A percentile compares a stretch with the other conserved stretches of the same genome.
Evolutionary conservation across 129 eudicot genomes (phyloP).

Genomic region (Centaurea solstitialis): DNA sequence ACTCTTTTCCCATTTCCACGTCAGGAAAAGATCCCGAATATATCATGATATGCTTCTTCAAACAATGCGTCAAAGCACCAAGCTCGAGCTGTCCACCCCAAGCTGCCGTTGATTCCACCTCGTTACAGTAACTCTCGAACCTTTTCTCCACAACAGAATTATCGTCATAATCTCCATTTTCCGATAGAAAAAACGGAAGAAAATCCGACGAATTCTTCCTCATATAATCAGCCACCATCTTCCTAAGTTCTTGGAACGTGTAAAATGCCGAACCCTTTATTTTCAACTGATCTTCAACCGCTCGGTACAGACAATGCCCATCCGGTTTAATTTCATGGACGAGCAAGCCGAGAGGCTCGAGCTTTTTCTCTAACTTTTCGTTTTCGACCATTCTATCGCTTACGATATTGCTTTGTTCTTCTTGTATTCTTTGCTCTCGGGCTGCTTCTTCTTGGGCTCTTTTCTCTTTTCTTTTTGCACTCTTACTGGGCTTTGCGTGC

Average conservation of each 20-base stretch:
- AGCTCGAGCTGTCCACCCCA: constrained; percentile 99
- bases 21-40: constrained; percentile 95
- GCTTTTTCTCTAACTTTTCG: constrained; percentile 65
- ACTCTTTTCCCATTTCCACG: constrained; percentile 99
- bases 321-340: constrained; percentile 86
- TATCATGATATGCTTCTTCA: constrained; percentile 81
- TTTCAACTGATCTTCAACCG: constrained; percentile 83
- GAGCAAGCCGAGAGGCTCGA: constrained; percentile 69
- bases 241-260: constrained; percentile 67
- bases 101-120: constrained; percentile 90
- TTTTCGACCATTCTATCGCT: constrained; percentile 70
- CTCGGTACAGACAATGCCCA: constrained; percentile 92
- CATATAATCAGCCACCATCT: constrained; percentile 91
- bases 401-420: constrained; percentile 74
- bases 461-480: constrained; percentile 79
- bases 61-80: constrained; percentile 73
- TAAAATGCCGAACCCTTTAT: constrained; percentile 58
- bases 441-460: constrained; percentile 91
- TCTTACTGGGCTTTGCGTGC: constrained; percentile 72
- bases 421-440: constrained; percentile 88
- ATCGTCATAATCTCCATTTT: constrained; percentile 63
- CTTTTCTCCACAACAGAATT: constrained; percentile 47
- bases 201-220: constrained; percentile 64
- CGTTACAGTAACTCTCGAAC: constrained; percentile 85
- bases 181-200: constrained; percentile 84